Evolutionary conservation across 1,284 basidiomycete genomes (phyloP).

Genomic region (Coriolopsis trogii): DNA sequence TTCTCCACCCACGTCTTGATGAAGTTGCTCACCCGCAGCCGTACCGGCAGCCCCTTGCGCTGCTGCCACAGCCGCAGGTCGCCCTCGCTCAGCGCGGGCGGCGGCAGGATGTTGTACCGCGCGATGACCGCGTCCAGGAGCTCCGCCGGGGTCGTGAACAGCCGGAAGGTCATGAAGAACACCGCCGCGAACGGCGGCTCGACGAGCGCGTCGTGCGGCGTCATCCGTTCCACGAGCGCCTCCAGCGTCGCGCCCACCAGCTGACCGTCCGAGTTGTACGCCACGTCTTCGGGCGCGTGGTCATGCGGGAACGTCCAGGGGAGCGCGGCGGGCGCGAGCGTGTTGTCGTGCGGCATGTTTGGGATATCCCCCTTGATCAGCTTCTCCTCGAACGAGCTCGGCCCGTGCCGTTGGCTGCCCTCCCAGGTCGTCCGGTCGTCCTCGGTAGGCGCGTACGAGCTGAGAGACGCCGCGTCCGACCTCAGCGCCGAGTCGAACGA

Average conservation of each 20-base stretch:
- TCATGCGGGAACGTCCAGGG: slow-evolving; percentile 70
- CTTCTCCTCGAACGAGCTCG: slow-evolving; percentile 53
- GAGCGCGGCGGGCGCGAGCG: slow-evolving; percentile 41
- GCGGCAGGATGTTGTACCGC: slow-evolving; percentile 81
- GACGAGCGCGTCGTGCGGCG: slow-evolving; percentile 89
- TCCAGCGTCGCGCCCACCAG: slow-evolving; percentile 90
- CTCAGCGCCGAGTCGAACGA: slow-evolving; percentile 33
- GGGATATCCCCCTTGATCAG: slow-evolving; percentile 56
- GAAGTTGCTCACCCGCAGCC: slow-evolving; percentile 88
- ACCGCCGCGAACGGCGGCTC: slow-evolving; percentile 85
- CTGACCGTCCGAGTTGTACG: slow-evolving; percentile 88
- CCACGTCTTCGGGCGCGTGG: slow-evolving; percentile 80
- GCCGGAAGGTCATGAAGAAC: slow-evolving; percentile 96
- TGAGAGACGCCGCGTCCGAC: slow-evolving; percentile 50
- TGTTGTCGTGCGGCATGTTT: slow-evolving; percentile 40
- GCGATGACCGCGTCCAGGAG: slow-evolving; percentile 78
- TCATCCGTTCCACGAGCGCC: slow-evolving; percentile 93
- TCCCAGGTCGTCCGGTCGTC: slow-evolving; percentile 62
- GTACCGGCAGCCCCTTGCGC: slow-evolving; percentile 85
- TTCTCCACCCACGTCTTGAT: slow-evolving; percentile 93
- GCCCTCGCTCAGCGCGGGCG: slow-evolving; percentile 56
- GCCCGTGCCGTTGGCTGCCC: slow-evolving; percentile 40
- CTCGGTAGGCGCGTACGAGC: slow-evolving; percentile 50
- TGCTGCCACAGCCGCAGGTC: slow-evolving; percentile 82
- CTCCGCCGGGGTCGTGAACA: slow-evolving; percentile 83